Percentiles rank a stretch among this genome's conserved stretches.
Conservation (phyloP, 805 yeast species). For the Saturnispora dispora region DNA sequence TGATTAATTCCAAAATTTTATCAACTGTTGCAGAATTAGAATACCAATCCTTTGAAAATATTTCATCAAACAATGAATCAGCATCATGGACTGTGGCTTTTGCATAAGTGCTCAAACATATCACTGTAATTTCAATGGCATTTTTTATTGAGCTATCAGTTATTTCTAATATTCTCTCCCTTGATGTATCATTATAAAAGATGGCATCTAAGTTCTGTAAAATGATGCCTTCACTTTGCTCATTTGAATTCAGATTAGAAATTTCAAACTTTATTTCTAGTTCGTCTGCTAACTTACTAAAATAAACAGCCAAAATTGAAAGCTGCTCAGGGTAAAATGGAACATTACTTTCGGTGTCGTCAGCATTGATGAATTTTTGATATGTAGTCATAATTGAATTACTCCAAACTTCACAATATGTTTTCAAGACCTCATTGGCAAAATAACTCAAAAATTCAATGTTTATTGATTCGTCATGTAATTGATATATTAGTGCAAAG, state of each 20-base stretch:
- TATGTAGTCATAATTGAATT: conserved; percentile 4
- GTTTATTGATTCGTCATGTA: conserved; percentile 5
- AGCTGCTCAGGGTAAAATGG: conserved; percentile 8
- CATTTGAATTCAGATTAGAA: neutral
- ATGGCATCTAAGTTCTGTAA: conserved; percentile 1
- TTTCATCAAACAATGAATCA: conserved; percentile 23
- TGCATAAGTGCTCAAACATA: conserved; percentile 6
- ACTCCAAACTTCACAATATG: conserved; percentile 5
- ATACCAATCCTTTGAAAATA: conserved; percentile 26
- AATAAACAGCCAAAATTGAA: conserved; percentile 5
- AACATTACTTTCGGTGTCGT: neutral
- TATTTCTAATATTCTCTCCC: conserved; percentile 1
- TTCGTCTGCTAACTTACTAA: conserved; percentile 9
- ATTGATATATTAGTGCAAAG: conserved; percentile 5
- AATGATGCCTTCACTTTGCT: neutral
- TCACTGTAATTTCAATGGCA: conserved; percentile 7
- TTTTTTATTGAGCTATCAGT: conserved; percentile 1
- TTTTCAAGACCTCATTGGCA: conserved; percentile 6
- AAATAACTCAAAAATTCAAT: conserved; percentile 6
- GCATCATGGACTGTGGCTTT: conserved; percentile 7
- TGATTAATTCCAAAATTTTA: conserved; percentile 21
- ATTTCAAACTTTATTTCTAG: conserved; percentile 5
- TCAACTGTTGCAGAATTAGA: conserved; percentile 20
- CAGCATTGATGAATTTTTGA: conserved; percentile 3
- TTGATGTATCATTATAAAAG: neutral